Evolutionary conservation across 345 rosid genomes (phyloP), one percentile per base, ranked within the genome.

Genomic region (Trapa incisa): DNA sequence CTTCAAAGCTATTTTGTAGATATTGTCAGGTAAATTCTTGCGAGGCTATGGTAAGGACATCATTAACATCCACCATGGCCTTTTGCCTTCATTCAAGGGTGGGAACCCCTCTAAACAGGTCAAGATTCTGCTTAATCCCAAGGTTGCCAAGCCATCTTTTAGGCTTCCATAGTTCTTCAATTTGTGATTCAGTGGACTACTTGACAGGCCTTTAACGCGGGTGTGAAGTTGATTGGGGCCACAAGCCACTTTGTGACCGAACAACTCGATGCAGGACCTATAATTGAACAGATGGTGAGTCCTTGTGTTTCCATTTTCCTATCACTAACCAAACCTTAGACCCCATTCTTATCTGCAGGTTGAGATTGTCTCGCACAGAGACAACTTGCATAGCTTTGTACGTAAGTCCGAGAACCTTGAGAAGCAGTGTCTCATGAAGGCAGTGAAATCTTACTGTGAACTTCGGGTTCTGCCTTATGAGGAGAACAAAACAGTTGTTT

Each of bases 61-160:
- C 75, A 91, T 94, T 71, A 94, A 94, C 80, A 94, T 94, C 75
- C 99, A 94, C 78, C 99, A 94, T 70, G 99, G 99, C 38, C 99
- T 91, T 81, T 75, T 94, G 79, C 97, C 99, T 52, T 91, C 99
- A 65, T 94, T 91, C 77, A 91, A 82, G 79, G 99, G 99, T n/a
- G 80, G 96, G 54, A 68, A 76, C 47, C 97, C 99, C 7, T 83
- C 87, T 0, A 89, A 79, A 74, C 99, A 94, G 97, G 98, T 90
- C 6, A 50, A 50, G 6, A 5, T 15, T 64, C 50, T 68, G 69
- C 66, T 56, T 5, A 53, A 54, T 5, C 45, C 62, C 62, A 64
- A 35, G 43, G 52, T 22, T 37, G 65, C 67, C 66, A 60, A 61
- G 29, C 42, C 29, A 64, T 67, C 66, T 52, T 64, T 66, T 64